Evolutionary conservation across 2,329 filamentous ascomycete species (phyloP).

Genomic region (Stagonosporopsis cucurbitacearum): DNA sequence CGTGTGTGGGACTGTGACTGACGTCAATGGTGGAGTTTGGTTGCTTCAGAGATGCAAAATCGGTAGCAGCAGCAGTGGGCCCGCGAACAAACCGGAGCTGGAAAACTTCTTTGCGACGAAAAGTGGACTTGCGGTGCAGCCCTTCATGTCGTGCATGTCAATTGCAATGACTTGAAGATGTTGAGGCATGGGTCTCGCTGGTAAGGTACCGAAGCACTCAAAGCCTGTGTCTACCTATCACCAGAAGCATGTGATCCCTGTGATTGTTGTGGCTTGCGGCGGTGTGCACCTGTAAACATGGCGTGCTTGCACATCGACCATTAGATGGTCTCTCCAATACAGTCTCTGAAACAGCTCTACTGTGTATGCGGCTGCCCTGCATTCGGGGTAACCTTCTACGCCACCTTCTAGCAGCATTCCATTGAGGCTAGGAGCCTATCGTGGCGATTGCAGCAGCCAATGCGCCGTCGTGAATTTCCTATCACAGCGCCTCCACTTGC

Average conservation of each 20-base stretch:
- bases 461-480: conserved; percentile 4
- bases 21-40: conserved; percentile 11
- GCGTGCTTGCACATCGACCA: conserved; percentile 4
- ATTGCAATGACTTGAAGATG: conserved; percentile 13
- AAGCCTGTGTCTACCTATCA: conserved; percentile 12
- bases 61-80: conserved; percentile 9
- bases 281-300: conserved; percentile 1
- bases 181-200: conserved; percentile 16
- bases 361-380: conserved; percentile 14
- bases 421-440: conserved; percentile 1
- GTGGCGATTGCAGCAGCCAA: conserved; percentile 9
- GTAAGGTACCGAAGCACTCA: conserved; percentile 11
- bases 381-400: conserved; percentile 17
- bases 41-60: conserved; percentile 10
- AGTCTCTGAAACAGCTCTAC: conserved; percentile 5
- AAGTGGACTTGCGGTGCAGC: conserved; percentile 12
- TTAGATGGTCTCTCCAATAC: conserved; percentile 1
- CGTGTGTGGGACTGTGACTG: conserved; percentile 14
- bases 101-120: conserved; percentile 17
- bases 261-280: background rate
- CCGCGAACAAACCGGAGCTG: conserved; percentile 21
- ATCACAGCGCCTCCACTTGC: conserved; percentile 1
- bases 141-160: conserved; percentile 16
- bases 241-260: background rate
- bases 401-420: conserved; percentile 16